phyloP scores from a whole-genome alignment of 257 asterid species.

The Penstemon eatonii region DNA sequence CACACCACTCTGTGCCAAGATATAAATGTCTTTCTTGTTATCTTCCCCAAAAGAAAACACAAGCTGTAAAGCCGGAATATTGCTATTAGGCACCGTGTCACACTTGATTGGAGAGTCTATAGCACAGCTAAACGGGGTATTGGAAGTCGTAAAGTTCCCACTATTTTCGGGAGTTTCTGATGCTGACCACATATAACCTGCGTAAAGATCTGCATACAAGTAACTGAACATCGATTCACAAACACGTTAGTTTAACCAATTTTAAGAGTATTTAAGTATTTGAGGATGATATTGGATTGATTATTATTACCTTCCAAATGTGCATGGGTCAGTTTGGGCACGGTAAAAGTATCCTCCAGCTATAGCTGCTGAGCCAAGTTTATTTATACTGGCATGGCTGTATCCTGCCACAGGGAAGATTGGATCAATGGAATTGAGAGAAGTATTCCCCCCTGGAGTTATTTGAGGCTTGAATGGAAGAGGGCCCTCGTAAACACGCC shows the following conservation, averaged over 20 bases:
- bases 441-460: conserved; percentile 64
- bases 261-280: not conserved
- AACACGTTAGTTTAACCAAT: conserved; percentile 15
- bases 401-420: conserved; percentile 82
- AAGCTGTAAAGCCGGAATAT: conserved; percentile 65
- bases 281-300: not conserved
- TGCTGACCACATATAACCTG: conserved; percentile 75
- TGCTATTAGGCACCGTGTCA: conserved; percentile 61
- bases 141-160: conserved; percentile 69
- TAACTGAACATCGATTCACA: conserved; percentile 50
- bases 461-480: conserved; percentile 43
- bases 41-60: conserved; percentile 86
- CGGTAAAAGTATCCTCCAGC: conserved; percentile 85
- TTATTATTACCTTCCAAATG: conserved; percentile 71
- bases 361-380: conserved; percentile 86
- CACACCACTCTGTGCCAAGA: conserved; percentile 71
- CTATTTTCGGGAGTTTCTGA: conserved; percentile 67
- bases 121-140: conserved; percentile 72
- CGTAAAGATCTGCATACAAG: conserved; percentile 85
- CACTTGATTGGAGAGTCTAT: conserved; percentile 75
- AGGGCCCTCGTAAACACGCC: conserved; percentile 89
- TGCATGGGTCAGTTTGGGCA: conserved; percentile 81
- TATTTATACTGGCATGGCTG: conserved; percentile 60
- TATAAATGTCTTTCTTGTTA: conserved; percentile 61
- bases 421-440: conserved; percentile 50